Evolutionary conservation across 768 basidiomycete species (phyloP).

Genomic region (Termitomyces sp.): DNA sequence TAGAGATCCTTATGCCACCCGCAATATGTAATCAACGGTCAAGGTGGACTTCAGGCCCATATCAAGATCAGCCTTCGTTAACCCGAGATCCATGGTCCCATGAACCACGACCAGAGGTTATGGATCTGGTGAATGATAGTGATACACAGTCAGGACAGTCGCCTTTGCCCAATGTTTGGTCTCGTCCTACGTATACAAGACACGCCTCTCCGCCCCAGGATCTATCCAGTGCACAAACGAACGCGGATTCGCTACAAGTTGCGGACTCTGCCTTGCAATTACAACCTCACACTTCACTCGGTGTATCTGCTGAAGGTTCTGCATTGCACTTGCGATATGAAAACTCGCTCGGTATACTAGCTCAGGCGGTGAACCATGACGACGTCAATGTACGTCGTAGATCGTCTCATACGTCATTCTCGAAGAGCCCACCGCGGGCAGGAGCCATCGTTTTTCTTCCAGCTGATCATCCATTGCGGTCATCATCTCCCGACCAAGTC

Average conservation of each 20-base stretch:
- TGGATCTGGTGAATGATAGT: not conserved
- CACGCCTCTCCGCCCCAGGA: not conserved
- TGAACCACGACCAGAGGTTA: not conserved
- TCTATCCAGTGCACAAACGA: not conserved
- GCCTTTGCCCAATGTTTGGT: not conserved
- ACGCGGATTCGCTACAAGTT: too few species aligned
- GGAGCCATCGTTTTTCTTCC: not conserved
- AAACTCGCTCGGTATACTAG: not conserved
- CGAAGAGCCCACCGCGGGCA: not conserved
- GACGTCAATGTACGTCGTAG: not conserved
- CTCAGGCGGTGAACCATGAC: not conserved
- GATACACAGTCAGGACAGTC: not conserved
- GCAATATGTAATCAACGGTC: not conserved
- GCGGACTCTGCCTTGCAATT: not conserved
- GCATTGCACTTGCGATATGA: not conserved
- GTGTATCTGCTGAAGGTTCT: not conserved
- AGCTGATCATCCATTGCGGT: not conserved
- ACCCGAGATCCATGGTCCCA: not conserved
- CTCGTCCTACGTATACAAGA: not conserved
- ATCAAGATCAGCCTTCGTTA: not conserved
- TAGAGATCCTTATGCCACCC: not conserved
- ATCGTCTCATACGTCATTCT: conserved; percentile 2
- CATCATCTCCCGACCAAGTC: not conserved
- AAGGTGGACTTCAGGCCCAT: not conserved
- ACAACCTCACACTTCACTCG: not conserved